A percentile compares a stretch with the other conserved stretches of the same genome.
phyloP scores from a whole-genome alignment of 345 rosid species.

The Hibiscus trionum region DNA sequence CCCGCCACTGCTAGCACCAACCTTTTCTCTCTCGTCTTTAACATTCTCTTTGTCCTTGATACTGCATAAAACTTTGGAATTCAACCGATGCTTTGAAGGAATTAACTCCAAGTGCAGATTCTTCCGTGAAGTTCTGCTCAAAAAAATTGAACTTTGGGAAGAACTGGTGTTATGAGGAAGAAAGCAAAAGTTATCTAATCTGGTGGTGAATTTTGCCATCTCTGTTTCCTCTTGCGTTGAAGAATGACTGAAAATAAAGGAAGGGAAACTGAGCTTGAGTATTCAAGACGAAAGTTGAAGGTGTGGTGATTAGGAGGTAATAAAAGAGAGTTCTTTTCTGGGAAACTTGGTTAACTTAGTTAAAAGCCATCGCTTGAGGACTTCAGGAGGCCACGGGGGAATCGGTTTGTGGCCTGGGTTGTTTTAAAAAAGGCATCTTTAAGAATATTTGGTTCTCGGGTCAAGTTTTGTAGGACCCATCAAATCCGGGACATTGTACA shows the following conservation, averaged over 20 bases:
- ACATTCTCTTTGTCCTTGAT: slow-evolving; percentile 52
- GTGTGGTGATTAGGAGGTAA: not conserved
- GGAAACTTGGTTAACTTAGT: not conserved
- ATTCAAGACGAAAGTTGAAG: not conserved
- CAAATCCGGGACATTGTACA: not conserved
- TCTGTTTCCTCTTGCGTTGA: not conserved
- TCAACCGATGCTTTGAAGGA: slow-evolving; percentile 17
- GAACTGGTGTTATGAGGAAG: slow-evolving; percentile 24
- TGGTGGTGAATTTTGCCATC: slow-evolving; percentile 53
- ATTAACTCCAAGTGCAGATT: slow-evolving; percentile 8
- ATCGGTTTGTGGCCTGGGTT: slow-evolving; percentile 44
- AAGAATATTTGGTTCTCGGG: not conserved
- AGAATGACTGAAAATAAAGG: not conserved
- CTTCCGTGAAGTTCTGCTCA: slow-evolving; percentile 16
- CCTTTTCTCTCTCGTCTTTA: slow-evolving; percentile 31
- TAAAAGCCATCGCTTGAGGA: slow-evolving; percentile 14
- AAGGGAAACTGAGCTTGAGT: not conserved
- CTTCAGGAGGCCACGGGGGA: slow-evolving; percentile 49
- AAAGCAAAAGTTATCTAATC: slow-evolving; percentile 28
- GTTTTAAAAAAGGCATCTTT: not conserved
- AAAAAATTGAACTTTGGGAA: slow-evolving; percentile 28
- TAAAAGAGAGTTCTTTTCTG: not conserved
- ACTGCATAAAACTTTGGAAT: slow-evolving; percentile 42
- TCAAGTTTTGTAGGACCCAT: not conserved
- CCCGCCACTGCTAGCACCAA: slow-evolving; percentile 11